phyloP scores from a whole-genome alignment of 768 basidiomycete species.

The Boletus insuetus region DNA sequence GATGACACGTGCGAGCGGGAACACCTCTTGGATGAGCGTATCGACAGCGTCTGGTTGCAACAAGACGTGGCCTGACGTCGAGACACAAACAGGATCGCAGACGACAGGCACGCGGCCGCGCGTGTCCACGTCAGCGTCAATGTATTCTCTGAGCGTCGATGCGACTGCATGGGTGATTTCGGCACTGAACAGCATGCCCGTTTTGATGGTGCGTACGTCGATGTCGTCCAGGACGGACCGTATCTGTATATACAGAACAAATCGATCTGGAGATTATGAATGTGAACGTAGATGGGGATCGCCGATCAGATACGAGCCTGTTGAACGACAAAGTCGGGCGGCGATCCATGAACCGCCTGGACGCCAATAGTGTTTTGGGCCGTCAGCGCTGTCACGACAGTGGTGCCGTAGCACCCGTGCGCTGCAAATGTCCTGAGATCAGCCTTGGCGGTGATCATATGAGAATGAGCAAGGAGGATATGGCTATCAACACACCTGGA shows the following conservation, averaged over 20 bases:
- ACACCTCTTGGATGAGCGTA: slow-evolving; percentile 55
- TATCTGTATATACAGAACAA: slow-evolving; percentile 44
- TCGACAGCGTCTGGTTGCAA: slow-evolving; percentile 64
- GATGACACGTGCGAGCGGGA: slow-evolving; percentile 69
- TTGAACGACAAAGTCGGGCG: slow-evolving; percentile 66
- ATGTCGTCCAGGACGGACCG: slow-evolving; percentile 70
- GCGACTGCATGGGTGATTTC: slow-evolving; percentile 52
- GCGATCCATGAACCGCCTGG: slow-evolving; percentile 64
- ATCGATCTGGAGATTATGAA: too few species aligned
- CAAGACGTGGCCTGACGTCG: slow-evolving; percentile 83
- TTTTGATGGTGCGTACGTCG: slow-evolving; percentile 72
- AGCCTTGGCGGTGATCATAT: slow-evolving; percentile 44
- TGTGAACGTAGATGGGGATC: neutral
- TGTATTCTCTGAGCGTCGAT: slow-evolving; percentile 44
- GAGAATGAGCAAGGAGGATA: neutral
- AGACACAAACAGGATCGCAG: slow-evolving; percentile 89
- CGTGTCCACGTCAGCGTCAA: slow-evolving; percentile 11
- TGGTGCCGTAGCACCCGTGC: slow-evolving; percentile 74
- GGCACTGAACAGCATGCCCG: slow-evolving; percentile 81
- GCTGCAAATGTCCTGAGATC: slow-evolving; percentile 86
- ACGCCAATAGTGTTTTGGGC: slow-evolving; percentile 90
- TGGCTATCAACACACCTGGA: slow-evolving; percentile 54
- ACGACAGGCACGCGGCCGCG: slow-evolving; percentile 52
- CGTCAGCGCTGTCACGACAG: slow-evolving; percentile 80
- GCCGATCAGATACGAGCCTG: slow-evolving; percentile 50